Conservation (phyloP, 2,329 filamentous ascomycete genomes). For the Metarhizium rileyi region DNA sequence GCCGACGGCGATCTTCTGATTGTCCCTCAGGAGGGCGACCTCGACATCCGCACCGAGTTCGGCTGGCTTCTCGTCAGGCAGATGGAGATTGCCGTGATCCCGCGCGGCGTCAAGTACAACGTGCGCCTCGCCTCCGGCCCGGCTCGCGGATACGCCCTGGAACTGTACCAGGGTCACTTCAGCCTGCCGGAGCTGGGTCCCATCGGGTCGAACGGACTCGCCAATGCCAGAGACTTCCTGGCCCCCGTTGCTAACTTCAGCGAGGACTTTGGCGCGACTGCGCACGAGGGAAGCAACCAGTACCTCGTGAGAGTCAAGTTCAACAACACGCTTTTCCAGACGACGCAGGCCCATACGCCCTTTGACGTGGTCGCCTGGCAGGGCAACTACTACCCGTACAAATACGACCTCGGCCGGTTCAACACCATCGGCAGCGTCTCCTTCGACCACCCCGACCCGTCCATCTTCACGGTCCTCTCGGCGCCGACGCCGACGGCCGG, state of each 20-base stretch:
- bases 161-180: conserved; percentile 66
- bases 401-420: conserved; percentile 73
- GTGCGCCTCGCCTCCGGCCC: conserved; percentile 54
- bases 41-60: conserved; percentile 71
- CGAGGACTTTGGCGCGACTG: conserved; percentile 38
- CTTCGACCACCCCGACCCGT: conserved; percentile 70
- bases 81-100: conserved; percentile 69
- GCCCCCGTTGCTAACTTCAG: conserved; percentile 60
- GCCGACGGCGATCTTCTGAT: conserved; percentile 73
- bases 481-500: conserved; percentile 57
- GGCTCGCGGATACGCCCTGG: conserved; percentile 63
- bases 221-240: conserved; percentile 68
- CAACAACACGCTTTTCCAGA: conserved; percentile 53
- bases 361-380: conserved; percentile 79
- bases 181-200: conserved; percentile 62
- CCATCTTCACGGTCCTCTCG: conserved; percentile 65
- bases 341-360: conserved; percentile 58
- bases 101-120: conserved; percentile 63
- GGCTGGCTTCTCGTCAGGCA: conserved; percentile 66
- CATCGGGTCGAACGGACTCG: conserved; percentile 65
- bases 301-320: conserved; percentile 50
- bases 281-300: conserved; percentile 23
- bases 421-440: conserved; percentile 63
- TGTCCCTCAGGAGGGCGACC: conserved; percentile 61
- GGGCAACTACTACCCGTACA: conserved; percentile 71